phyloP scores from a whole-genome alignment of 2,329 filamentous ascomycete genomes.

The Sclerotinia subarctica region DNA sequence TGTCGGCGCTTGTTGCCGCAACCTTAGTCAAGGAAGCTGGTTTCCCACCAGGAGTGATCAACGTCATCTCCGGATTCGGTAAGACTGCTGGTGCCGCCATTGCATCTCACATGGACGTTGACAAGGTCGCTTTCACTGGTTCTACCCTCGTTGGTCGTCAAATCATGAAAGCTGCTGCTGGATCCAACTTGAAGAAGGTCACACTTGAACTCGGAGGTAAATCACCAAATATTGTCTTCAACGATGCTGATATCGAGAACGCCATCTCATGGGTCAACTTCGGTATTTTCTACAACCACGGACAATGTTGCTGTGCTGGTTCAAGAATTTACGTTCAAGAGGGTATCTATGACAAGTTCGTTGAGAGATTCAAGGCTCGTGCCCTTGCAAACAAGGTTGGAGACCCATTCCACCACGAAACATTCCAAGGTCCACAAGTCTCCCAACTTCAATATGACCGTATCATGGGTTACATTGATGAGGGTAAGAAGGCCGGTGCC shows the following conservation, averaged over 20 bases:
- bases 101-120: constrained; percentile 60
- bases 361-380: constrained; percentile 62
- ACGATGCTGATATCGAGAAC: constrained; percentile 59
- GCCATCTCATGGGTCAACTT: constrained; percentile 61
- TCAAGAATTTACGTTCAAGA: constrained; percentile 69
- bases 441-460: constrained; percentile 67
- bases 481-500: constrained; percentile 63
- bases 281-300: constrained; percentile 45
- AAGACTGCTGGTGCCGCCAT: constrained; percentile 64
- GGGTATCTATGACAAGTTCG: constrained; percentile 66
- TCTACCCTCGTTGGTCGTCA: constrained; percentile 59
- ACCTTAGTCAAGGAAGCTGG: constrained; percentile 59
- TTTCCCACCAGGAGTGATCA: constrained; percentile 63
- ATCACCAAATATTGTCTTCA: constrained; percentile 61
- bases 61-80: constrained; percentile 64
- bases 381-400: constrained; percentile 63
- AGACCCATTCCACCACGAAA: constrained; percentile 62
- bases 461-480: constrained; percentile 65
- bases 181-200: constrained; percentile 63
- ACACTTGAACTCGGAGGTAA: constrained; percentile 62
- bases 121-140: constrained; percentile 66
- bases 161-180: constrained; percentile 62
- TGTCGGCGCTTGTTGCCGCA: constrained; percentile 53
- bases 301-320: constrained; percentile 53
- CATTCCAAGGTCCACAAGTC: constrained; percentile 70